Evolutionary conservation across 2,329 filamentous ascomycete species (phyloP).

Genomic region (Sporothrix pseudoabietina): DNA sequence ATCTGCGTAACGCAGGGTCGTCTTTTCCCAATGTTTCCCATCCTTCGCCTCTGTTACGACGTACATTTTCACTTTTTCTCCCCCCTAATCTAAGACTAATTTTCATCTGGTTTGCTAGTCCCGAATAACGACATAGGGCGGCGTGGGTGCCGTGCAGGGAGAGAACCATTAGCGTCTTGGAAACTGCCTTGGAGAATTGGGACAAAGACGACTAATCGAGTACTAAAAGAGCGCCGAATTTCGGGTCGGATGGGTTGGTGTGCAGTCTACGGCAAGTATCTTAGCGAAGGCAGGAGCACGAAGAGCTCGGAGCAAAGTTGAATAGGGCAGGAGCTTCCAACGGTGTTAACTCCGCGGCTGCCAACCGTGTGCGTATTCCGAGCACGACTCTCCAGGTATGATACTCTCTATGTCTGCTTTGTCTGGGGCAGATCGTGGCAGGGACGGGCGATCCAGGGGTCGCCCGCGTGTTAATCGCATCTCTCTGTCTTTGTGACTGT

Average conservation of each 20-base stretch:
- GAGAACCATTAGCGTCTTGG: neutral
- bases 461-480: neutral
- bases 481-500: slow-evolving; percentile 1
- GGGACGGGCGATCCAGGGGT: slow-evolving; percentile 11
- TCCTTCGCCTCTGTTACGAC: neutral
- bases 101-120: slow-evolving; percentile 7
- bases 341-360: slow-evolving; percentile 15
- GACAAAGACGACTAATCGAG: neutral
- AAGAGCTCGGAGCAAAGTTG: neutral
- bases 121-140: slow-evolving; percentile 2
- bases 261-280: slow-evolving; percentile 2
- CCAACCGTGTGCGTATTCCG: slow-evolving; percentile 15
- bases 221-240: neutral
- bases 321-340: neutral
- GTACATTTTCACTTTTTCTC: neutral
- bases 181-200: neutral
- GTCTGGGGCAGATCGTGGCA: slow-evolving; percentile 10
- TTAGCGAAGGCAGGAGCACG: neutral
- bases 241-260: neutral
- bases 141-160: slow-evolving; percentile 11
- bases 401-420: neutral
- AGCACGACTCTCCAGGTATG: neutral
- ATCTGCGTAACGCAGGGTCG: slow-evolving; percentile 3
- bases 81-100: neutral
- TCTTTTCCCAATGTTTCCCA: neutral